Evolutionary conservation across 768 basidiomycete species (phyloP).

Genomic region (Amanita exitialis): DNA sequence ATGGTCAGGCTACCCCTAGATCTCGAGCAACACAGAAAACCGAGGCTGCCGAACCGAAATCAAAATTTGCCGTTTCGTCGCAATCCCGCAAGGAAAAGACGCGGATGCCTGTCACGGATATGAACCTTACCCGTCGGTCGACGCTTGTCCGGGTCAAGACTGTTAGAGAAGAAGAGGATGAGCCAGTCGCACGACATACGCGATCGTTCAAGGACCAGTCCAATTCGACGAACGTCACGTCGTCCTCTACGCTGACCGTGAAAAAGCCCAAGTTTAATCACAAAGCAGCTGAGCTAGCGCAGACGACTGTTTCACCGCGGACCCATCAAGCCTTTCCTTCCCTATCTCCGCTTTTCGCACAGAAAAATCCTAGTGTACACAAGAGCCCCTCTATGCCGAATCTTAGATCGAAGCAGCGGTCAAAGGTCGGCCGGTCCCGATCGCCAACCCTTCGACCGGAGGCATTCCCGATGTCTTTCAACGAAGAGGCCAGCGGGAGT

Average conservation of each 20-base stretch:
- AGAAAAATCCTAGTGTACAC: background rate
- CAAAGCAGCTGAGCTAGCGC: background rate
- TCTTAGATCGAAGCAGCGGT: background rate
- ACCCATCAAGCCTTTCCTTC: background rate
- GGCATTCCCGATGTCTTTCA: slow-evolving; percentile 2
- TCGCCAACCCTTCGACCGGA: background rate
- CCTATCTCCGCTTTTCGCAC: background rate
- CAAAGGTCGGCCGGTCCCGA: background rate
- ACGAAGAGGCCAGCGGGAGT: background rate
- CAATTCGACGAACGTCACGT: background rate
- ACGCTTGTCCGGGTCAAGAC: background rate
- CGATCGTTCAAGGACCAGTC: background rate
- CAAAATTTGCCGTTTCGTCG: background rate
- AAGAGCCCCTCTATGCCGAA: slow-evolving; percentile 5
- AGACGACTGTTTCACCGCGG: background rate
- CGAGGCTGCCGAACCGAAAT: background rate
- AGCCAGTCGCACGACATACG: background rate
- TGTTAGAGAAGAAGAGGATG: background rate
- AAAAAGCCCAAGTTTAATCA: background rate
- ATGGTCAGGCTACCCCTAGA: background rate
- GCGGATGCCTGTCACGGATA: background rate
- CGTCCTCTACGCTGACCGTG: background rate
- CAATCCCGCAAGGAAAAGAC: background rate
- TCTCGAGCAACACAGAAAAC: background rate
- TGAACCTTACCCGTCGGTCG: background rate